Evolutionary conservation across 441 rosid genomes (phyloP), one percentile per base, ranked within the genome.

Genomic region (Adansonia gregorii): DNA sequence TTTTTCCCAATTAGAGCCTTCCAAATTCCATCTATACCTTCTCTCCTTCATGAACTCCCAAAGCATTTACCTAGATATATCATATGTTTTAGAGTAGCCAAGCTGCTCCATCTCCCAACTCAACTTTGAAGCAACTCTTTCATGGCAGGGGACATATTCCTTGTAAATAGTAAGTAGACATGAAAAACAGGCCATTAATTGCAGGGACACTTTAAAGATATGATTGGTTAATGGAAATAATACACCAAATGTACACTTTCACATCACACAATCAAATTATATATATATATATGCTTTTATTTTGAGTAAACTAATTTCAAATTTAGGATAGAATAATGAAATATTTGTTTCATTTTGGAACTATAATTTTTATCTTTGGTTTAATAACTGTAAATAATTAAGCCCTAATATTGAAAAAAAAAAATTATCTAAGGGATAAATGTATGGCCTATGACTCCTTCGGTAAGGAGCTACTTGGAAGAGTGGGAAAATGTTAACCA

Each of bases 71-170:
- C 89, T 84, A 8, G 89, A 82, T 46, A 87, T 80, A 65, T 78
- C 90, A 78, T 81, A 88, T 17, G 83, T 68, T 73, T 86, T 82
- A 39, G 88, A 54, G 78, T 82, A 89, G 76, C 83, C 88, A 68
- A 84, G 85, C 79, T 86, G 85, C 84, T 88, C 89, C 71, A 83
- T 82, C 83, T 91, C 93, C 93, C 95, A 91, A 76, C 83, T 85
- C 86, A 89, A 82, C 85, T 86, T 89, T 6, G 91, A 76, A 58
- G 87, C 90, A 72, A 77, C 90, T 61, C 86, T 83, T 75, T 88
- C 93, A 61, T 82, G 93, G 78, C 91, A 87, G 1, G 95, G 95
- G 46, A 88, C 89, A 22, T 91, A 89, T 69, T 89, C 92, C 95
- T 91, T 71, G 19, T 35, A 35, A 64, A 76, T 22, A 60, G 58